These are phyloP conservation scores for Sphagnum contortum DNA, from an alignment of 225 moss, liverwort and hornwort species.

Conservation along the genomic window DNA sequence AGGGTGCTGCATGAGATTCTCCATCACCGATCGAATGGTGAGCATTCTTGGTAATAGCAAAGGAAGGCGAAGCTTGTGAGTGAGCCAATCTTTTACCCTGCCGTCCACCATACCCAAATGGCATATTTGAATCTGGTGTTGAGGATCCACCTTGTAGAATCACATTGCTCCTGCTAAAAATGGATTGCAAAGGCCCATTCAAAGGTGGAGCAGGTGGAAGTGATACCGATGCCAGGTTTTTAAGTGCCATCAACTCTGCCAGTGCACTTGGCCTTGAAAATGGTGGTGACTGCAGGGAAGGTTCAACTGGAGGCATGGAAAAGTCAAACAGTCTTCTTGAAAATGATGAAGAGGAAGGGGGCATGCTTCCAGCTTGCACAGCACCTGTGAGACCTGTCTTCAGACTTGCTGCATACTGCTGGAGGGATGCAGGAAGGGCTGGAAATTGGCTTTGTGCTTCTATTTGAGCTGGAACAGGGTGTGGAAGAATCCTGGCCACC, in stretches of 20 bases:
- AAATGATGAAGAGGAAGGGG: conserved; percentile 17
- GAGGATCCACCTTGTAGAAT: conserved; percentile 13
- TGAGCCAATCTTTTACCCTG: no score
- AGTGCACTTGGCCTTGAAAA: conserved; percentile 46
- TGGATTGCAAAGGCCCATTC: conserved; percentile 21
- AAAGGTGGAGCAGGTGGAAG: conserved; percentile 19
- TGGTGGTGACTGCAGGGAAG: conserved; percentile 24
- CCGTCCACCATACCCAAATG: no score
- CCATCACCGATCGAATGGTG: background rate
- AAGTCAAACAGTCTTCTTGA: conserved; percentile 51
- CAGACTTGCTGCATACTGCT: conserved; percentile 23
- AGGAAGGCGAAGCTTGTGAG: no score
- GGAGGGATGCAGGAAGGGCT: conserved; percentile 30
- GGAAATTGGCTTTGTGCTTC: conserved; percentile 16
- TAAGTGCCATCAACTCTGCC: conserved; percentile 61
- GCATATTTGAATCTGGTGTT: background rate
- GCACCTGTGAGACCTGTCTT: conserved; percentile 18
- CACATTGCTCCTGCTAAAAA: conserved; percentile 14
- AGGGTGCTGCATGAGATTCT: conserved; percentile 5
- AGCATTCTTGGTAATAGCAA: no score
- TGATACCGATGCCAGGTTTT: conserved; percentile 35
- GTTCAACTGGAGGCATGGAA: conserved; percentile 55
- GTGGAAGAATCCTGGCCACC: conserved; percentile 16
- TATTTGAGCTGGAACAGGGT: conserved; percentile 20
- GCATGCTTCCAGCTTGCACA: conserved; percentile 12